phyloP scores from a whole-genome alignment of 108 stramenopile genomes.

The Fragilaria radians region DNA sequence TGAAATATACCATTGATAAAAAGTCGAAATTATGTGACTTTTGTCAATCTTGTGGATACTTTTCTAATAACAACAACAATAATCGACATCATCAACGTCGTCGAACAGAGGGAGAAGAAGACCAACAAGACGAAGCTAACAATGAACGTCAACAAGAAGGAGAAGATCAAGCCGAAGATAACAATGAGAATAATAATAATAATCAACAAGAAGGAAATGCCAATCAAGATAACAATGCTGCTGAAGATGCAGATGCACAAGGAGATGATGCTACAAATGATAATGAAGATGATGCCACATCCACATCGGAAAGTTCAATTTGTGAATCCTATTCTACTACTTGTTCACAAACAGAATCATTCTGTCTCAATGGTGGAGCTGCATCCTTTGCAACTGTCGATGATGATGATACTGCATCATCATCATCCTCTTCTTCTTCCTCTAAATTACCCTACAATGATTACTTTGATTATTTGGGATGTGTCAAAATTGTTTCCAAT shows the following conservation, averaged over 20 bases:
- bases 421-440: neutral
- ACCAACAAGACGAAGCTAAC: constrained; percentile 11
- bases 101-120: constrained; percentile 9
- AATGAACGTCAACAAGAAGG: constrained; percentile 16
- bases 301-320: no score
- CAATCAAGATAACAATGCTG: neutral
- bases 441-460: constrained; percentile 17
- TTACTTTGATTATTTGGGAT: constrained; percentile 38
- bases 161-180: constrained; percentile 9
- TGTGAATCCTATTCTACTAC: constrained; percentile 1
- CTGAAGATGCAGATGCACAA: constrained; percentile 7
- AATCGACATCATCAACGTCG: constrained; percentile 4
- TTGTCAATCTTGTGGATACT: constrained; percentile 27
- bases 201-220: neutral
- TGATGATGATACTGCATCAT: constrained; percentile 10
- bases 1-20: constrained; percentile 31
- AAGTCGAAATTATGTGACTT: constrained; percentile 39
- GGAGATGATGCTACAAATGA: constrained; percentile 14
- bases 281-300: no score
- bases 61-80: constrained; percentile 1
- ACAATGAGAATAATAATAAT: constrained; percentile 1
- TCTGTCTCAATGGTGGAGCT: no score
- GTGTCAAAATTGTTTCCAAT: constrained; percentile 20
- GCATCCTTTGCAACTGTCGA: no score
- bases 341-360: neutral